A percentile compares a stretch with the other conserved stretches of the same genome.
Conservation (phyloP, 2,329 filamentous ascomycete genomes). For the Leptographium lundbergii region DNA sequence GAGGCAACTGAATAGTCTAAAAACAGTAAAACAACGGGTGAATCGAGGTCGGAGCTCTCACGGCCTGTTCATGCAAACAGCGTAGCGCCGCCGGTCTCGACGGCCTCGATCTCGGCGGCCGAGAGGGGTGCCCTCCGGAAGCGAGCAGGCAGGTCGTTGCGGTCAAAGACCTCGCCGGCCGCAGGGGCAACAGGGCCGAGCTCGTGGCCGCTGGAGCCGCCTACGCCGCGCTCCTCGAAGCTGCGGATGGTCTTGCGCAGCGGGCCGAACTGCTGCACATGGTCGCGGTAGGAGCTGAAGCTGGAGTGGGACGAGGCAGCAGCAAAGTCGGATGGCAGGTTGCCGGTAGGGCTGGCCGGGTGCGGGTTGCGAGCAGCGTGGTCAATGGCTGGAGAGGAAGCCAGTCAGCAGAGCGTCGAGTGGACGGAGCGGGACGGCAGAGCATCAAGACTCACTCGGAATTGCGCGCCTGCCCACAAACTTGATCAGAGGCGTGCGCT, state of each 20-base stretch:
- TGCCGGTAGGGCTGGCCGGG: slow-evolving; percentile 54
- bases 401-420: not conserved
- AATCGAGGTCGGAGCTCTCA: not conserved
- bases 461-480: slow-evolving; percentile 49
- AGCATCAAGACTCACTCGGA: slow-evolving; percentile 33
- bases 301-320: slow-evolving; percentile 37
- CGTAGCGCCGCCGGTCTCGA: slow-evolving; percentile 81
- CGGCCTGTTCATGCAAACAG: slow-evolving; percentile 29
- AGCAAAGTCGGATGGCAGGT: slow-evolving; percentile 44
- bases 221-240: slow-evolving; percentile 29
- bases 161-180: slow-evolving; percentile 73
- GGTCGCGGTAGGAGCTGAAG: slow-evolving; percentile 67
- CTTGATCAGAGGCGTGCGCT: slow-evolving; percentile 48
- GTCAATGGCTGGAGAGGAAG: slow-evolving; percentile 36
- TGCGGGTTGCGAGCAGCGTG: slow-evolving; percentile 56
- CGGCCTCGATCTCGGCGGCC: slow-evolving; percentile 80
- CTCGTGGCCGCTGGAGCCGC: slow-evolving; percentile 51
- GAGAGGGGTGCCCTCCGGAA: slow-evolving; percentile 68
- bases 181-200: slow-evolving; percentile 61
- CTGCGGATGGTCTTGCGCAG: slow-evolving; percentile 45
- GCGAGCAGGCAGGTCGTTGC: slow-evolving; percentile 71
- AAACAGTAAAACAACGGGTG: not conserved
- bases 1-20: not conserved
- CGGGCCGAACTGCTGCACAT: slow-evolving; percentile 67
- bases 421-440: not conserved